Evolutionary conservation across 306 rosid genomes (phyloP).

Genomic region (Vicia sativa): DNA sequence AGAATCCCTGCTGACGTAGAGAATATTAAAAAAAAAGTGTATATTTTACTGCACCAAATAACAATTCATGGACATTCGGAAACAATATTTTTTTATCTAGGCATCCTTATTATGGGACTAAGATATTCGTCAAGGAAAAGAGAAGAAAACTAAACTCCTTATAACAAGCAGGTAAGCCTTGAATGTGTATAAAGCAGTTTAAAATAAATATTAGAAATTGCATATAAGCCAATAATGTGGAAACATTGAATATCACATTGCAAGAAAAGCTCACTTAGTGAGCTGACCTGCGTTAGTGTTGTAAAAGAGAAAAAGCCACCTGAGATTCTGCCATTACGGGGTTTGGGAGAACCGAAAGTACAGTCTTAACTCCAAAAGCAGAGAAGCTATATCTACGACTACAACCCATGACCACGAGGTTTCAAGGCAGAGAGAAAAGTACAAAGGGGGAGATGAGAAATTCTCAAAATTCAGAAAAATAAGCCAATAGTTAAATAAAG

Average conservation of each 20-base stretch:
- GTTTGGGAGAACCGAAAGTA: background rate
- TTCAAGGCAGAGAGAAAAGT: constrained; percentile 3
- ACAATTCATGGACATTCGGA: constrained; percentile 21
- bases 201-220: constrained; percentile 14
- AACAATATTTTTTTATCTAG: constrained; percentile 23
- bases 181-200: constrained; percentile 17
- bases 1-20: constrained; percentile 66
- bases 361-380: constrained; percentile 12
- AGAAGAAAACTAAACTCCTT: constrained; percentile 14
- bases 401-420: constrained; percentile 4
- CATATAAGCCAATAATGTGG: background rate
- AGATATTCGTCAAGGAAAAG: constrained; percentile 11
- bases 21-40: constrained; percentile 15
- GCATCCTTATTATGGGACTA: background rate
- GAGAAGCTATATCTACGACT: constrained; percentile 12
- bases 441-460: background rate
- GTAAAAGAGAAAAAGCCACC: constrained; percentile 1
- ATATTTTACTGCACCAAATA: constrained; percentile 7
- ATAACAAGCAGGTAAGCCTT: constrained; percentile 12
- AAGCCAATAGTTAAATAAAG: background rate
- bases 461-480: constrained; percentile 2
- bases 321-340: background rate
- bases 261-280: constrained; percentile 14
- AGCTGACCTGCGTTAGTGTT: background rate
- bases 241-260: background rate